Evolutionary conservation across 192 early-diverging fungal species (phyloP).

Genomic region (Globomyces pollinis-pini): DNA sequence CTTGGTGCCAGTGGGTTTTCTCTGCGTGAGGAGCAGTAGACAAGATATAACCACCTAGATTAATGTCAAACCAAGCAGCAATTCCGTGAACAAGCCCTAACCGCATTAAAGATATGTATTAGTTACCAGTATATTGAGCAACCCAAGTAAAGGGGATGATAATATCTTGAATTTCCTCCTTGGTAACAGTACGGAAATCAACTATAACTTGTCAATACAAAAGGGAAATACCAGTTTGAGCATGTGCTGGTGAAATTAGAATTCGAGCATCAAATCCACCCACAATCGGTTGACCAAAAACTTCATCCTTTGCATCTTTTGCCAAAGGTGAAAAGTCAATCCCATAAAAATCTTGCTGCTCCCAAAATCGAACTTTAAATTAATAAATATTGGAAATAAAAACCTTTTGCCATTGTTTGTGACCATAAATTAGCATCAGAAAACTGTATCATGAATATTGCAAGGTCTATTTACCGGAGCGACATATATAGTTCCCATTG

Average conservation of each 20-base stretch:
- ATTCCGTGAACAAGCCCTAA: conserved; percentile 76
- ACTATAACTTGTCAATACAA: conserved; percentile 26
- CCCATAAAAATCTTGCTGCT: conserved; percentile 83
- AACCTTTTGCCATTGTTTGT: conserved; percentile 82
- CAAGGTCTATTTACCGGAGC: no score
- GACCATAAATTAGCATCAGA: conserved; percentile 67
- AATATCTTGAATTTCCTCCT: conserved; percentile 74
- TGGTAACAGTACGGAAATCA: conserved; percentile 77
- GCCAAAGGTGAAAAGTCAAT: conserved; percentile 84
- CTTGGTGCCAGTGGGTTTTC: conserved; percentile 97
- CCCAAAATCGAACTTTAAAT: conserved; percentile 62
- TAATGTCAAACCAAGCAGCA: conserved; percentile 95
- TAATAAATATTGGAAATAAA: not conserved
- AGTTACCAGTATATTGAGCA: conserved; percentile 69
- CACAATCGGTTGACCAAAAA: conserved; percentile 58
- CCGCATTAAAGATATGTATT: not conserved
- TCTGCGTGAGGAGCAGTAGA: conserved; percentile 79
- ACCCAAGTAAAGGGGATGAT: conserved; percentile 77
- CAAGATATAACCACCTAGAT: conserved; percentile 70
- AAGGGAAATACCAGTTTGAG: not conserved
- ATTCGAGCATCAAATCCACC: conserved; percentile 18
- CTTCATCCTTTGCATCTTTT: conserved; percentile 77
- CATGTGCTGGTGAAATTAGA: conserved; percentile 10
- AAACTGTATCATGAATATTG: no score
- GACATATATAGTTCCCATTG: conserved; percentile 79